These are phyloP conservation scores for Helianthus tuberosus DNA, from an alignment of 129 eudicot genomes.

Conservation along the genomic window DNA sequence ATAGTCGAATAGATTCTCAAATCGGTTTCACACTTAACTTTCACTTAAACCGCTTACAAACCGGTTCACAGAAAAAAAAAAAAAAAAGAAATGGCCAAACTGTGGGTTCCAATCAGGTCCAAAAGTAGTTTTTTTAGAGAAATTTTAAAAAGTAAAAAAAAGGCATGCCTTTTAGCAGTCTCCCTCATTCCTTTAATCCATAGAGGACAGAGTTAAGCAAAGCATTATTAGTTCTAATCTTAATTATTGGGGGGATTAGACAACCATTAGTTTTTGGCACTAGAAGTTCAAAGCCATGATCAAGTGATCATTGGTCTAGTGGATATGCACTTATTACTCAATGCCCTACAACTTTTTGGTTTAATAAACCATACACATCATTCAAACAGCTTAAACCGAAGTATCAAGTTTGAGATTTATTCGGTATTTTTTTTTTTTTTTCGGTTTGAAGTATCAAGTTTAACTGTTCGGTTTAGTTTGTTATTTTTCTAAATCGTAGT, in stretches of 20 bases:
- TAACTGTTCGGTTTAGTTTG: not conserved
- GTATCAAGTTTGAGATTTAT: not conserved
- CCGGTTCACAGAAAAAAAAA: too few relatives aligned
- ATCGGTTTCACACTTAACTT: too few relatives aligned
- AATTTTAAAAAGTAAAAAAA: constrained; percentile 24
- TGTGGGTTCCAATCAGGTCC: not conserved
- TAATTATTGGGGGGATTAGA: constrained; percentile 29
- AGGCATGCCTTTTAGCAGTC: constrained; percentile 37
- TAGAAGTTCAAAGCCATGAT: constrained; percentile 35
- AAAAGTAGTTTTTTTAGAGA: not conserved
- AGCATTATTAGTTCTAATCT: constrained; percentile 27
- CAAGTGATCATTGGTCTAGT: constrained; percentile 26
- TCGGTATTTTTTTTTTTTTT: not conserved
- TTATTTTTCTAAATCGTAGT: not conserved
- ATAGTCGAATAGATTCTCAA: too few relatives aligned
- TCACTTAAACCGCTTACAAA: too few relatives aligned
- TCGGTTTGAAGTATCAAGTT: not conserved
- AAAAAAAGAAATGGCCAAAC: too few relatives aligned
- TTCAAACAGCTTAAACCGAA: too few relatives aligned
- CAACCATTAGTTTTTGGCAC: constrained; percentile 24
- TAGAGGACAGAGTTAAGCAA: constrained; percentile 26
- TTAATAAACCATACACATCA: not conserved
- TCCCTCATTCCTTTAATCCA: constrained; percentile 33
- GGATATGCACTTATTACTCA: constrained; percentile 1
- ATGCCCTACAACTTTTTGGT: constrained; percentile 3